A percentile compares a stretch with the other conserved stretches of the same genome.
phyloP scores from a whole-genome alignment of 164 flowering plant genomes.

The Euptelea pleiosperma region DNA sequence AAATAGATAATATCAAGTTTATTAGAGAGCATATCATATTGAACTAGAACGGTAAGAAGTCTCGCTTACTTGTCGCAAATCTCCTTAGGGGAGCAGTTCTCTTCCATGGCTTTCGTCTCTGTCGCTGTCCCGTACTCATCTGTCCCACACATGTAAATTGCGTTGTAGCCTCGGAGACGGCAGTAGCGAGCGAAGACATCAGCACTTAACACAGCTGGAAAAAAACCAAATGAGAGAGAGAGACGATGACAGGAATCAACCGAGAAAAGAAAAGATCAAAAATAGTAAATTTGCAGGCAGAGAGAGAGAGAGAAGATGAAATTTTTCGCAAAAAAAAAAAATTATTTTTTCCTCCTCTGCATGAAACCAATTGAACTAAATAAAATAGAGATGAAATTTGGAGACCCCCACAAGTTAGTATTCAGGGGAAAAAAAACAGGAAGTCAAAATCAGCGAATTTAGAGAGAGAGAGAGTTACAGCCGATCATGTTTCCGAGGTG shows the following conservation, averaged over 20 bases:
- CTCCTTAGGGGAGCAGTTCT: constrained; percentile 62
- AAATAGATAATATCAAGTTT: too few species aligned
- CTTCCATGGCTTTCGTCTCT: constrained; percentile 77
- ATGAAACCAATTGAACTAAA: too few species aligned
- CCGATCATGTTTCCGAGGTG: constrained; percentile 85
- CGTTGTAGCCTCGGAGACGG: constrained; percentile 58
- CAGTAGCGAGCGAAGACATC: constrained; percentile 81
- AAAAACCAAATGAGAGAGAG: not conserved
- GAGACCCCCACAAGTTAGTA: too few species aligned
- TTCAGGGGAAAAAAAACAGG: too few species aligned
- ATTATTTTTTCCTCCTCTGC: too few species aligned
- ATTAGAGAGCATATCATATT: too few species aligned
- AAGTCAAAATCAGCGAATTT: not conserved
- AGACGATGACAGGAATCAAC: not conserved
- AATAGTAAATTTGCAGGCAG: too few species aligned
- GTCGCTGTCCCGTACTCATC: constrained; percentile 85
- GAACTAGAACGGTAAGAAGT: too few species aligned
- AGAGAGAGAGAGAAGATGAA: constrained; percentile 1
- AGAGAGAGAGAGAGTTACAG: constrained; percentile 28
- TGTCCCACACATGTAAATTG: constrained; percentile 64
- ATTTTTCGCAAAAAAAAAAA: too few species aligned
- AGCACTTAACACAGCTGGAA: constrained; percentile 66
- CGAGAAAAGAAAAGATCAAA: not conserved
- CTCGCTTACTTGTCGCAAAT: constrained; percentile 68
- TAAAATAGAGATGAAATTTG: too few species aligned